Conservation (phyloP, 2,329 filamentous ascomycete species). For the Hymenoscyphus scutula region DNA sequence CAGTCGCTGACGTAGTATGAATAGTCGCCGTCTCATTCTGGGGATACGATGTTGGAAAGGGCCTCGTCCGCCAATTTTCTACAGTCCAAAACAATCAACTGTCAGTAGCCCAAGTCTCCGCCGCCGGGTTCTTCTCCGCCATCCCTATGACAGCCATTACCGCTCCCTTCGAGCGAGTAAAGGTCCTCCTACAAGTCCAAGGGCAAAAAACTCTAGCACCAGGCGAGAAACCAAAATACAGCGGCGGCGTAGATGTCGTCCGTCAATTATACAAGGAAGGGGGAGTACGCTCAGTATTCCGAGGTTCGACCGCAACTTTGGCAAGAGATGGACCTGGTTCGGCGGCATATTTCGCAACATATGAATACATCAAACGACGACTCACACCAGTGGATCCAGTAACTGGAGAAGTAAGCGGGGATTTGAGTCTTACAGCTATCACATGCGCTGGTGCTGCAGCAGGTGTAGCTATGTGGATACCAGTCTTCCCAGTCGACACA, state of each 20-base stretch:
- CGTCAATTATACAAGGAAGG: constrained; percentile 90
- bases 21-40: constrained; percentile 69
- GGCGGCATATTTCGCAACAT: constrained; percentile 94
- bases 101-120: constrained; percentile 81
- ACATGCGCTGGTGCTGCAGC: constrained; percentile 85
- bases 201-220: constrained; percentile 82
- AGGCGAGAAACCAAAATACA: constrained; percentile 90
- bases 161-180: constrained; percentile 98
- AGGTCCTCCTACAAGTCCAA: constrained; percentile 97
- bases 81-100: constrained; percentile 67
- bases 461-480: constrained; percentile 98
- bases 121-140: constrained; percentile 95
- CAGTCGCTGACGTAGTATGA: neutral
- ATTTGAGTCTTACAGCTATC: constrained; percentile 78
- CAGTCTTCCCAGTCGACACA: constrained; percentile 95
- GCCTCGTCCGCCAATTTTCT: constrained; percentile 70
- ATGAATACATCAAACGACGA: constrained; percentile 88
- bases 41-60: constrained; percentile 96
- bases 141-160: constrained; percentile 98
- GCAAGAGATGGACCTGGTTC: constrained; percentile 90
- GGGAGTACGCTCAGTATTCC: constrained; percentile 87
- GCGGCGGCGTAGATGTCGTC: constrained; percentile 84
- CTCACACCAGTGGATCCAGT: constrained; percentile 79
- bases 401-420: constrained; percentile 68
- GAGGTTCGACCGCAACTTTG: constrained; percentile 84